Conservation (phyloP, 225 moss, liverwort and hornwort genomes). For the Asterella californica region DNA sequence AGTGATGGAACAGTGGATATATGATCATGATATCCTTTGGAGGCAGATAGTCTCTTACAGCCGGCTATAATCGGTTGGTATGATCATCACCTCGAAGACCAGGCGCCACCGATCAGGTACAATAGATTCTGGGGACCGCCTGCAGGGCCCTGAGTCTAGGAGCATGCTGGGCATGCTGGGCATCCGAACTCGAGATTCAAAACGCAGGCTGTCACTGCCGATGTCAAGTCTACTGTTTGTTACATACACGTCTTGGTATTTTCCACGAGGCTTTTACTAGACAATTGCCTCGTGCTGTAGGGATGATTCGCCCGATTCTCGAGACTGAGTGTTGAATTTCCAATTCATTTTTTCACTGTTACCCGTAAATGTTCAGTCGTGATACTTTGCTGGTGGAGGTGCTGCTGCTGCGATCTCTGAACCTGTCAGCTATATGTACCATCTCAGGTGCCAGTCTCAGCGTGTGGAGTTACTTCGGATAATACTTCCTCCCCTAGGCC, state of each 20-base stretch:
- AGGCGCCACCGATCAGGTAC: background rate
- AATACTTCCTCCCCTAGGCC: background rate
- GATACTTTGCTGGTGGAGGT: background rate
- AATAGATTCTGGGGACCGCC: too few relatives aligned
- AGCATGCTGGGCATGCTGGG: background rate
- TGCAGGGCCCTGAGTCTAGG: too few relatives aligned
- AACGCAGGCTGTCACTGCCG: background rate
- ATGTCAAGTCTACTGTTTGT: background rate
- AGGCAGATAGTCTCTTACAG: background rate
- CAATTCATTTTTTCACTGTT: background rate
- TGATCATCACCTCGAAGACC: background rate
- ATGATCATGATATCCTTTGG: background rate
- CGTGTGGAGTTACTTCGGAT: background rate
- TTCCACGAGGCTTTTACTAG: background rate
- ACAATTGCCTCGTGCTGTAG: background rate
- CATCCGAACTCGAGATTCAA: background rate
- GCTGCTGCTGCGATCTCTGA: background rate
- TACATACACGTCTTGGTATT: background rate
- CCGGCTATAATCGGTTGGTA: background rate
- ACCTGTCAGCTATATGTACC: background rate
- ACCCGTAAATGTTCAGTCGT: background rate
- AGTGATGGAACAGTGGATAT: background rate
- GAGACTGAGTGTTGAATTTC: background rate
- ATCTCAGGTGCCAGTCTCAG: background rate
- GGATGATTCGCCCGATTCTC: background rate